Evolutionary conservation across 352 stramenopile genomes (phyloP).

Genomic region (Globisporangium takayamanum): DNA sequence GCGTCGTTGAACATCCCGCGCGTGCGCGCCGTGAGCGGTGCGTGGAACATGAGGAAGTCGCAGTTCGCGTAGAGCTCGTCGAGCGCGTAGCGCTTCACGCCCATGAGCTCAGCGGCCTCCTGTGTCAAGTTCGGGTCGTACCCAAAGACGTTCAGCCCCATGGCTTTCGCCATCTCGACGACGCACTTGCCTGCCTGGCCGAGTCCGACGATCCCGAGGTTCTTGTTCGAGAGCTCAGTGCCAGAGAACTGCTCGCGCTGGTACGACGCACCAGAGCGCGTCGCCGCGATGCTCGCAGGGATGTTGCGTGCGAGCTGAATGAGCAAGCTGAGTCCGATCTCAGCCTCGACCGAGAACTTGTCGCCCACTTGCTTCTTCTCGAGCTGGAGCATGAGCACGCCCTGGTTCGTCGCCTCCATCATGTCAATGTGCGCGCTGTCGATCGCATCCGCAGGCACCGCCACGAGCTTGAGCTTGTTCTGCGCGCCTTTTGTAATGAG

Average conservation of each 20-base stretch:
- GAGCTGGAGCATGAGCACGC: conserved; percentile 70
- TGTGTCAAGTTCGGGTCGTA: conserved; percentile 76
- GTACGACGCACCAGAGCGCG: conserved; percentile 15
- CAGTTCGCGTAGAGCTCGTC: conserved; percentile 58
- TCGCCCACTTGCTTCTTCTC: conserved; percentile 68
- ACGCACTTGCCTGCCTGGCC: conserved; percentile 65
- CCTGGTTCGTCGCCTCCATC: conserved; percentile 69
- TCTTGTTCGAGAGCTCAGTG: conserved; percentile 54
- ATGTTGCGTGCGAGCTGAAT: conserved; percentile 61
- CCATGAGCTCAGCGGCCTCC: conserved; percentile 50
- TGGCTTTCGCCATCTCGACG: conserved; percentile 64
- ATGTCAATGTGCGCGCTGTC: conserved; percentile 60
- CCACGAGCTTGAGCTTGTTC: conserved; percentile 46
- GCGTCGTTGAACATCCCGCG: conserved; percentile 82
- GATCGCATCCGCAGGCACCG: conserved; percentile 46
- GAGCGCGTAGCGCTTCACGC: conserved; percentile 54
- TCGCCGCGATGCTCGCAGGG: conserved; percentile 38
- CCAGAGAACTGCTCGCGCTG: conserved; percentile 48
- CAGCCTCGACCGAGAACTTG: conserved; percentile 67
- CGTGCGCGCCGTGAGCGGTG: conserved; percentile 91
- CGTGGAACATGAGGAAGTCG: conserved; percentile 94
- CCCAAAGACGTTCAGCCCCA: conserved; percentile 59
- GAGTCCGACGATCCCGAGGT: conserved; percentile 64
- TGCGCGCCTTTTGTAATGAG: conserved; percentile 37
- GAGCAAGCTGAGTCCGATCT: conserved; percentile 56